These are phyloP conservation scores for Penicillium dipodomyicola DNA, from an alignment of 495 filamentous ascomycete species.

Conservation along the genomic window DNA sequence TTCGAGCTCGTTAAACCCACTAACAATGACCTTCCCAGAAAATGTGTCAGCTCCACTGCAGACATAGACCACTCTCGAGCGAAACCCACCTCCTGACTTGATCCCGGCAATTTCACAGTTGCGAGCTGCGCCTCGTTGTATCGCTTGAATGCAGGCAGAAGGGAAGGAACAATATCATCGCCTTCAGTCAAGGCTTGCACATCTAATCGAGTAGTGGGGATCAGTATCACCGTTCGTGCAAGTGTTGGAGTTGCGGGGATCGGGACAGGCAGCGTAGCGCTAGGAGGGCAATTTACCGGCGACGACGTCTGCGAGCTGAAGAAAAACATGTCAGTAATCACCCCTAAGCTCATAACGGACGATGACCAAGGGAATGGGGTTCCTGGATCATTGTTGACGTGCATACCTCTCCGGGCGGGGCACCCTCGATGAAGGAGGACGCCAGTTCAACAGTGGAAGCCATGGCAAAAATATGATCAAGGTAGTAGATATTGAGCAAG, in stretches of 20 bases:
- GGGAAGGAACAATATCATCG: conserved; percentile 61
- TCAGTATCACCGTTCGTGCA: conserved; percentile 19
- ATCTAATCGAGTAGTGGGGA: conserved; percentile 51
- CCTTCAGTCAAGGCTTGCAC: conserved; percentile 83
- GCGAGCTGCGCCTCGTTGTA: conserved; percentile 95
- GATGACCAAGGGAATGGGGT: conserved; percentile 7
- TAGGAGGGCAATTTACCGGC: conserved; percentile 58
- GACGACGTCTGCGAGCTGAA: conserved; percentile 83
- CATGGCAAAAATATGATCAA: conserved; percentile 27
- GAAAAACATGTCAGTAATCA: conserved; percentile 5
- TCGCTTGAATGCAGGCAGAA: conserved; percentile 80
- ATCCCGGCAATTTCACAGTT: conserved; percentile 82
- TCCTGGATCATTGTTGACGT: conserved; percentile 7
- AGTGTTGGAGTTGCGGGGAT: conserved; percentile 9
- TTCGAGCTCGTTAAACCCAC: conserved; percentile 76
- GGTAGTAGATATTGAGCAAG: neutral
- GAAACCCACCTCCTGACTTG: conserved; percentile 64
- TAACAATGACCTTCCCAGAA: conserved; percentile 70
- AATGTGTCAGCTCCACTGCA: conserved; percentile 17
- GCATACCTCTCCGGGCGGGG: conserved; percentile 94
- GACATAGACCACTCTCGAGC: neutral
- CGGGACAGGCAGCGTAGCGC: conserved; percentile 1
- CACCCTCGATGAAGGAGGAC: conserved; percentile 88
- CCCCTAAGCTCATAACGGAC: conserved; percentile 1
- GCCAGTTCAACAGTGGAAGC: conserved; percentile 57